phyloP scores from a whole-genome alignment of 116 monocot species.

The Cymodocea nodosa region DNA sequence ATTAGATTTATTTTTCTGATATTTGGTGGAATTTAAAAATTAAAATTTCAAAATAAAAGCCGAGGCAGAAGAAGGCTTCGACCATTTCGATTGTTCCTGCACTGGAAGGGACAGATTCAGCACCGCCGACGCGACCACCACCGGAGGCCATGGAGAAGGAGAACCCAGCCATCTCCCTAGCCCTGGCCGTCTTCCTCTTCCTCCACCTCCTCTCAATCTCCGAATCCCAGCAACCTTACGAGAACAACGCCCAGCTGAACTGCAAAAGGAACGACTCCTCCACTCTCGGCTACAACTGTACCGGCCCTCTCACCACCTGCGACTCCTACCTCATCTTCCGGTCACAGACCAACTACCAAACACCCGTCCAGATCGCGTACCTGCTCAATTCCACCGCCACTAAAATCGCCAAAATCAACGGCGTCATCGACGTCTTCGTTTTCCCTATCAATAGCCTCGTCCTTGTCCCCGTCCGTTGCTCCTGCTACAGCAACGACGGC shows the following conservation, averaged over 20 bases:
- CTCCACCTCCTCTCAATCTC: conserved; percentile 1
- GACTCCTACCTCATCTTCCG: conserved; percentile 52
- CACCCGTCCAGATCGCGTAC: conserved; percentile 33
- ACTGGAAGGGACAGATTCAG: no score
- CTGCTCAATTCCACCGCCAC: conserved; percentile 24
- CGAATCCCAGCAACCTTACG: conserved; percentile 32
- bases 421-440: conserved; percentile 11
- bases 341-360: conserved; percentile 19
- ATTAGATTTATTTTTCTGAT: no score
- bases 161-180: neutral
- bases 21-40: no score
- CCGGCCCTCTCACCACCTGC: conserved; percentile 18
- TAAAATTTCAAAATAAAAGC: no score
- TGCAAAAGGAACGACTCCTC: conserved; percentile 38
- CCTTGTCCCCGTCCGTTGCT: conserved; percentile 55
- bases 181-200: conserved; percentile 3
- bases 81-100: no score
- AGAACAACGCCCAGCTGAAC: conserved; percentile 24
- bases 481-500: conserved; percentile 16
- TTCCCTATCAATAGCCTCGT: conserved; percentile 24
- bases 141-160: neutral
- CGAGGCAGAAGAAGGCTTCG: no score
- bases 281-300: conserved; percentile 56
- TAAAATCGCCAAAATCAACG: conserved; percentile 29
- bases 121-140: no score